Conservation (phyloP, 2,329 filamentous ascomycete genomes). For the Mollisiaceae sp. region DNA sequence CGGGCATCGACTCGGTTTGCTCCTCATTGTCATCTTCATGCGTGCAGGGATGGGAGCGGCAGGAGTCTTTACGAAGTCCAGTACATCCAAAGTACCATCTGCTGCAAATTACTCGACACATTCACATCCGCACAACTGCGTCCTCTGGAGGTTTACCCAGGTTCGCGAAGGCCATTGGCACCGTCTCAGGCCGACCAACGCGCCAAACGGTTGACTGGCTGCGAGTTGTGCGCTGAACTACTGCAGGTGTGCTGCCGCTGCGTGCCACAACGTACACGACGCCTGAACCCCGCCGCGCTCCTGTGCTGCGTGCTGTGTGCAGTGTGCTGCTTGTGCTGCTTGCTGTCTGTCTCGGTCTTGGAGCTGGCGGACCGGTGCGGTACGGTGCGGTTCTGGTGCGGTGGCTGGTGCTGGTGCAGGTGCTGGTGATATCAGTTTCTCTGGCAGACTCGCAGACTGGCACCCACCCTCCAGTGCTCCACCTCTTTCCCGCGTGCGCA, state of each 20-base stretch:
- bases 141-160: conserved; percentile 22
- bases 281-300: conserved; percentile 23
- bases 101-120: conserved; percentile 20
- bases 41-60: conserved; percentile 32
- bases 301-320: not conserved
- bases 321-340: not conserved
- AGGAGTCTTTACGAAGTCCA: conserved; percentile 21
- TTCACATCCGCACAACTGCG: conserved; percentile 22
- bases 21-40: conserved; percentile 29
- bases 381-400: conserved; percentile 3
- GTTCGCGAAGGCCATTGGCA: conserved; percentile 10
- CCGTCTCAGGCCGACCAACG: conserved; percentile 28
- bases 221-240: conserved; percentile 6
- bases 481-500: conserved; percentile 20
- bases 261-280: conserved; percentile 17
- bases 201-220: conserved; percentile 28
- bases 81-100: conserved; percentile 19
- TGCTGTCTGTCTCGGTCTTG: not conserved
- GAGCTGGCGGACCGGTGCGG: not conserved
- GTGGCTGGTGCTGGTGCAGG: too few relatives aligned
- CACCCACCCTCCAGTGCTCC: conserved; percentile 3
- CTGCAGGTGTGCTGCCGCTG: conserved; percentile 15
- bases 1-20: conserved; percentile 27
- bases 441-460: too few relatives aligned
- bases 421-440: conserved; percentile 16